phyloP scores from a whole-genome alignment of 805 yeast species.

The Nakazawaea sp. region DNA sequence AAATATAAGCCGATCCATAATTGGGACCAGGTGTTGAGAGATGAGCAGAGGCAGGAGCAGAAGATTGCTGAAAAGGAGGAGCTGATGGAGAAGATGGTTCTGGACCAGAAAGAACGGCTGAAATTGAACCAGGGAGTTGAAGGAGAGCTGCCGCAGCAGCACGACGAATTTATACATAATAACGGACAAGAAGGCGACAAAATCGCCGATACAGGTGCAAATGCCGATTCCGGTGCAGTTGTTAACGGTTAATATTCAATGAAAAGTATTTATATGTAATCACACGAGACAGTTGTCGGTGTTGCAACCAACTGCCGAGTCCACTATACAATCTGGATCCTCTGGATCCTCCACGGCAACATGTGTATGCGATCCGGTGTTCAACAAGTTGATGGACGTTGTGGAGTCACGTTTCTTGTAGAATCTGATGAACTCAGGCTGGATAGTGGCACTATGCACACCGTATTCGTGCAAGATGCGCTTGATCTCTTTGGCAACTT shows the following conservation, averaged over 20 bases:
- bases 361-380: conserved; percentile 23
- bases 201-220: too few relatives aligned
- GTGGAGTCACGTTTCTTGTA: conserved; percentile 21
- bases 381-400: conserved; percentile 15
- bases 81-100: background rate
- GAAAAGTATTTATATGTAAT: too few relatives aligned
- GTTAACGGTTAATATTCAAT: too few relatives aligned
- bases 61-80: background rate
- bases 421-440: conserved; percentile 71
- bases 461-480: conserved; percentile 77
- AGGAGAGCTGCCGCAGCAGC: too few relatives aligned
- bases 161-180: too few relatives aligned
- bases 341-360: background rate
- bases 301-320: conserved; percentile 46
- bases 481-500: conserved; percentile 71
- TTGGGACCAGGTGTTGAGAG: conserved; percentile 17
- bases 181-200: too few relatives aligned
- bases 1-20: conserved; percentile 22
- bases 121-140: background rate
- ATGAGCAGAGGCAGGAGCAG: conserved; percentile 14
- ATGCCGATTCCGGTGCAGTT: too few relatives aligned
- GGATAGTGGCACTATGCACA: conserved; percentile 90
- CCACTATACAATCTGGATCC: conserved; percentile 34
- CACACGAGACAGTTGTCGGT: conserved; percentile 32
- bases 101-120: background rate